phyloP scores from a whole-genome alignment of 768 basidiomycete genomes.

The Psilocybe azurescens region DNA sequence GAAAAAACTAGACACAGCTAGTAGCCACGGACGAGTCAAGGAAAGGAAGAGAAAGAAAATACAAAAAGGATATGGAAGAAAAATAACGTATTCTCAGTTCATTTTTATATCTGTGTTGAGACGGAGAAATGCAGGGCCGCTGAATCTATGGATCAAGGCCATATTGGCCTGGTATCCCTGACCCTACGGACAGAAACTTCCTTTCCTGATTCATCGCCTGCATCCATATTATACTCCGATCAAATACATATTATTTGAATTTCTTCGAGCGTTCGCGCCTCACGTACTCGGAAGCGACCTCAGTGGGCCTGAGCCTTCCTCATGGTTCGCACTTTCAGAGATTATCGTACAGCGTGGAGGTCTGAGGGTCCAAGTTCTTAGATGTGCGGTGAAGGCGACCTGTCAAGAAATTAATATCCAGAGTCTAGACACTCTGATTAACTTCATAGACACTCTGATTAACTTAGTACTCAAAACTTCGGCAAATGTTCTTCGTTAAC shows the following conservation, averaged over 20 bases:
- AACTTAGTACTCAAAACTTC: too few relatives aligned
- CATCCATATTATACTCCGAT: neutral
- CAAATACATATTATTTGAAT: neutral
- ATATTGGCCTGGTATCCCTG: neutral
- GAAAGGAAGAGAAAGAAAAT: slow-evolving; percentile 8
- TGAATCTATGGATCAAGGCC: neutral
- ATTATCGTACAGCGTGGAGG: too few relatives aligned
- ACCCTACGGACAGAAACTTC: neutral
- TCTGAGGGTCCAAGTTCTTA: too few relatives aligned
- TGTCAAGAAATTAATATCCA: too few relatives aligned
- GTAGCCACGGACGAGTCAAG: neutral
- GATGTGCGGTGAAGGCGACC: too few relatives aligned
- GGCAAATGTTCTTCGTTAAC: too few relatives aligned
- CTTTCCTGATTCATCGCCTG: slow-evolving; percentile 1
- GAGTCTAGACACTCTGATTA: too few relatives aligned
- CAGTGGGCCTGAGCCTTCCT: too few relatives aligned
- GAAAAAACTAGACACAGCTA: neutral
- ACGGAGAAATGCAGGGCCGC: neutral
- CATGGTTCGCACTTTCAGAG: too few relatives aligned
- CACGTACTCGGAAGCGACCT: too few relatives aligned
- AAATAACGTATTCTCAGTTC: neutral
- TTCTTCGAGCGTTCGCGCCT: neutral
- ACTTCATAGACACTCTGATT: too few relatives aligned
- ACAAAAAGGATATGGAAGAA: neutral
- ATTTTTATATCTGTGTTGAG: neutral